A percentile compares a stretch with the other conserved stretches of the same genome.
Conservation (phyloP, 768 basidiomycete genomes). For the Pulveroboletus ravenelii region DNA sequence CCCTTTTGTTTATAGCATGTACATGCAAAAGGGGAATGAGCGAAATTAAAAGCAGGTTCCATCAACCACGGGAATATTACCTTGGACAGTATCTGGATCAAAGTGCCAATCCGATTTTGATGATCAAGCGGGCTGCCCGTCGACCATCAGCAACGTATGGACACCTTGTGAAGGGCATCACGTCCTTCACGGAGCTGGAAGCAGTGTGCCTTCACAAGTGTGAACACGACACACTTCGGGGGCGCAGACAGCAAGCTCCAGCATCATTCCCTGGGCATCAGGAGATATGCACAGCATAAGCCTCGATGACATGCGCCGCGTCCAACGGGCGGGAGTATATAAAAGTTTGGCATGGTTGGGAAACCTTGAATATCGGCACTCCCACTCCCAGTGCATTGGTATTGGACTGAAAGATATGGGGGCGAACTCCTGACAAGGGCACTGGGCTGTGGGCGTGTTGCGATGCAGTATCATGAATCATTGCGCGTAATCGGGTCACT, state of each 20-base stretch:
- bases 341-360: background rate
- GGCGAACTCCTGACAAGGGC: constrained; percentile 9
- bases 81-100: constrained; percentile 8
- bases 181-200: constrained; percentile 8
- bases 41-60: constrained; percentile 7
- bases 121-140: constrained; percentile 6
- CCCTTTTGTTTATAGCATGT: constrained; percentile 1
- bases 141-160: background rate
- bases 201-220: constrained; percentile 1
- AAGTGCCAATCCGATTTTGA: constrained; percentile 9
- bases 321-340: background rate
- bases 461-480: constrained; percentile 15
- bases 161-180: constrained; percentile 1
- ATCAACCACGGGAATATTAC: background rate
- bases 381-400: constrained; percentile 3
- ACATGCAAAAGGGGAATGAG: background rate
- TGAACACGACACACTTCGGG: constrained; percentile 8
- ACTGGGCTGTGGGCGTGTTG: constrained; percentile 22
- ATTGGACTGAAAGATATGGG: constrained; percentile 3
- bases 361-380: constrained; percentile 2
- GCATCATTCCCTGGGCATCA: constrained; percentile 4
- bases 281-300: constrained; percentile 12
- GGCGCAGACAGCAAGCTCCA: constrained; percentile 3
- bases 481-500: constrained; percentile 17
- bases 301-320: constrained; percentile 5